A percentile compares a stretch with the other conserved stretches of the same genome.
phyloP scores from a whole-genome alignment of 2,329 filamentous ascomycete genomes.

The Penicillium sclerotiorum region DNA sequence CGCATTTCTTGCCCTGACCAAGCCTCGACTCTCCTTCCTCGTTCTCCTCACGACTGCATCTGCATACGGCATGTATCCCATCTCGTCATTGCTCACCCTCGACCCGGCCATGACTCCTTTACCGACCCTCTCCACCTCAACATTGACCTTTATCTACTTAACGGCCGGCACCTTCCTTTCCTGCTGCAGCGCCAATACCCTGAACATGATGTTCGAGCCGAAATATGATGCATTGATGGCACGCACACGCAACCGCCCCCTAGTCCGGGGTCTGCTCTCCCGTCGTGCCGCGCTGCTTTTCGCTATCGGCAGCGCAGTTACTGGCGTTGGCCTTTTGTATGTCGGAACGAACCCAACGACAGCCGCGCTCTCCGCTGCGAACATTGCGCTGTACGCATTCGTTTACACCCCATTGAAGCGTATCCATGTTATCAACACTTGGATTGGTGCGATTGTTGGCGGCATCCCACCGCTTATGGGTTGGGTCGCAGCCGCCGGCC shows the following conservation, averaged over 20 bases:
- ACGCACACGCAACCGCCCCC: conserved; percentile 84
- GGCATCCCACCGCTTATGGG: conserved; percentile 96
- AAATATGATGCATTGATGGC: conserved; percentile 89
- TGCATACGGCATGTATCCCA: conserved; percentile 89
- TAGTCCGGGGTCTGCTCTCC: conserved; percentile 79
- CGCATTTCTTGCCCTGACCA: conserved; percentile 87
- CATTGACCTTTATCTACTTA: conserved; percentile 88
- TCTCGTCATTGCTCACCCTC: conserved; percentile 81
- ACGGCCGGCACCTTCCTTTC: conserved; percentile 86
- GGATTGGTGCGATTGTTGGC: conserved; percentile 90
- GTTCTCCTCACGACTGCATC: conserved; percentile 89
- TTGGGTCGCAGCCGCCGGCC: conserved; percentile 91
- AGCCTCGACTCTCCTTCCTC: conserved; percentile 88
- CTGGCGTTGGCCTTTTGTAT: conserved; percentile 74
- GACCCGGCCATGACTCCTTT: conserved; percentile 66
- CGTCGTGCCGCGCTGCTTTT: conserved; percentile 73
- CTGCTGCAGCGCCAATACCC: conserved; percentile 85
- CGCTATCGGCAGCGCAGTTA: conserved; percentile 69
- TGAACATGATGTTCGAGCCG: conserved; percentile 97
- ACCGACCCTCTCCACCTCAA: conserved; percentile 69
- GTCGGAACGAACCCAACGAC: conserved; percentile 94
- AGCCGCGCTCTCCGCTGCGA: conserved; percentile 78
- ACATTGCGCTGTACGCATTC: conserved; percentile 87
- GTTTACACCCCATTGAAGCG: conserved; percentile 93
- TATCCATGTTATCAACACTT: conserved; percentile 84